Evolutionary conservation across 1,139 yeast genomes (phyloP).

Genomic region (Saccharomyces uvarum): DNA sequence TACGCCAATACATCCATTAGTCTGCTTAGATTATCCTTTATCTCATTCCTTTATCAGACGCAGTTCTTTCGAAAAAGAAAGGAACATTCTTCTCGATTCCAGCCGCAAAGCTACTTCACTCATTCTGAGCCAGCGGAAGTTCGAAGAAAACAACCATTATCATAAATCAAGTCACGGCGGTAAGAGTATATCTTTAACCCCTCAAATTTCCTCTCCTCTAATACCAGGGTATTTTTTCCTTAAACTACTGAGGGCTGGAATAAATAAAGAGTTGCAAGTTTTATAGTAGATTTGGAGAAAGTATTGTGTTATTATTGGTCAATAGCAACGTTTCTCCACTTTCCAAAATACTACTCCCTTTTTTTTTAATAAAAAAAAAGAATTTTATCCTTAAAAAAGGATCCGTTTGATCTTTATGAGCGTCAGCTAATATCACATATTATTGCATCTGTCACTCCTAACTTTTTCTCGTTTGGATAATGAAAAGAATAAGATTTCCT

Average conservation of each 20-base stretch:
- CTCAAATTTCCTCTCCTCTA: not conserved
- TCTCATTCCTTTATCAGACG: not conserved
- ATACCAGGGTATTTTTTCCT: not conserved
- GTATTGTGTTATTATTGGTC: not conserved
- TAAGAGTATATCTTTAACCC: not conserved
- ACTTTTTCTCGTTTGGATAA: not conserved
- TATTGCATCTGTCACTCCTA: not conserved
- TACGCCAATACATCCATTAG: not conserved
- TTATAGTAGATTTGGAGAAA: not conserved
- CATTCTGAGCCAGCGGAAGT: not conserved
- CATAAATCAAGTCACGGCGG: not conserved
- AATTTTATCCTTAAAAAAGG: not conserved
- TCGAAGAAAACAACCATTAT: not conserved
- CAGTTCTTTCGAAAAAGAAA: not conserved
- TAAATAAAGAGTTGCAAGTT: not conserved
- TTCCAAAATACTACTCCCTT: not conserved
- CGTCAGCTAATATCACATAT: not conserved
- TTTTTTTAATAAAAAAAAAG: not conserved
- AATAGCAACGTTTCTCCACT: not conserved
- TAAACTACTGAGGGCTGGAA: not conserved
- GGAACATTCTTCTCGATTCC: not conserved
- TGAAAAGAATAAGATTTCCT: not conserved
- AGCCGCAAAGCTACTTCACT: not conserved
- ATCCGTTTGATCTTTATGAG: not conserved
- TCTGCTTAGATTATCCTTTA: not conserved